Evolutionary conservation across 2,329 filamentous ascomycete genomes (phyloP).

Genomic region (Aspergillus arachidicola): DNA sequence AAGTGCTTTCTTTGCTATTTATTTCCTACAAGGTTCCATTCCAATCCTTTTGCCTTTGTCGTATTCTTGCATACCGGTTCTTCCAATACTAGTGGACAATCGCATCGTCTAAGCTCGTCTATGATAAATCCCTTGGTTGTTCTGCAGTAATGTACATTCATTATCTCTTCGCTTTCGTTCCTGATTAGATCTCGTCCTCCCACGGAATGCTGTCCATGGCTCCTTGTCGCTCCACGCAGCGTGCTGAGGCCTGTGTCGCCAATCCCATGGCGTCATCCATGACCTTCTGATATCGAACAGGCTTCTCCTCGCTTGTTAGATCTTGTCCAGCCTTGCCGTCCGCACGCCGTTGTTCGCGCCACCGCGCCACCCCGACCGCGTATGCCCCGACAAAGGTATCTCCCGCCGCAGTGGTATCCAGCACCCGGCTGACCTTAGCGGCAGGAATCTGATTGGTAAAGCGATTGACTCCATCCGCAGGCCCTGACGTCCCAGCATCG

Average conservation of each 20-base stretch:
- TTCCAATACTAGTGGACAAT: not conserved
- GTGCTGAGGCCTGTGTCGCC: slow-evolving; percentile 48
- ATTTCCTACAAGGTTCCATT: not conserved
- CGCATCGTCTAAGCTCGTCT: not conserved
- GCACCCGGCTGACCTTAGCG: slow-evolving; percentile 69
- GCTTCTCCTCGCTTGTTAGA: slow-evolving; percentile 36
- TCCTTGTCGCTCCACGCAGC: slow-evolving; percentile 48
- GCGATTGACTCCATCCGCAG: slow-evolving; percentile 31
- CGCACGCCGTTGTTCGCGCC: slow-evolving; percentile 42
- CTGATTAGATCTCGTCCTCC: slow-evolving; percentile 44
- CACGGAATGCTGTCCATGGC: slow-evolving; percentile 54
- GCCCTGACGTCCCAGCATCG: slow-evolving; percentile 47
- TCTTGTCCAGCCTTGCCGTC: slow-evolving; percentile 56
- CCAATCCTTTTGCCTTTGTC: not conserved
- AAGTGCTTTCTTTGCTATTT: not conserved
- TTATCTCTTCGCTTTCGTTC: not conserved
- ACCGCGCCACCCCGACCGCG: slow-evolving; percentile 69
- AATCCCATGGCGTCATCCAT: slow-evolving; percentile 49
- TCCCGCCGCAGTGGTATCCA: slow-evolving; percentile 92
- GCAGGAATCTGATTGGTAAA: slow-evolving; percentile 57
- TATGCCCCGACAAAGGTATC: slow-evolving; percentile 94
- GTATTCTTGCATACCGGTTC: not conserved
- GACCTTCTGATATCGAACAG: slow-evolving; percentile 43
- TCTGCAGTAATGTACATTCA: slow-evolving; percentile 1
- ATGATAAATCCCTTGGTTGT: not conserved